These are phyloP conservation scores for Dictyostelium intermedium DNA, from an alignment of 78 protist species.

Conservation along the genomic window DNA sequence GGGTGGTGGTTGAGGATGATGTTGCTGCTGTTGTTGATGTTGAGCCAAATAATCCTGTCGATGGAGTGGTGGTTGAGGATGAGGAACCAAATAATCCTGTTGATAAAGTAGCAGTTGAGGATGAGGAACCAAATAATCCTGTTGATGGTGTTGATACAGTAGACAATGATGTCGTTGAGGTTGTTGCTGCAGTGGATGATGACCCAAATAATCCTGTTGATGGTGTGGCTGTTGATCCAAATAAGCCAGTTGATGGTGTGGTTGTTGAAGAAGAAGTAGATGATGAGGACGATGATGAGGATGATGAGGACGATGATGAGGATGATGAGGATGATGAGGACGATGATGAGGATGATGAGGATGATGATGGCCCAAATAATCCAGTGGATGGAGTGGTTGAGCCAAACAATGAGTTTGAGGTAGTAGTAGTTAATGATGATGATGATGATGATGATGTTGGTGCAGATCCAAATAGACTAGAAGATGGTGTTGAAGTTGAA, in stretches of 20 bases:
- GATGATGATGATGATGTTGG: not conserved
- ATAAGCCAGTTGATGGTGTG: constrained; percentile 8
- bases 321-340: not conserved
- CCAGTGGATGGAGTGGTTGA: not conserved
- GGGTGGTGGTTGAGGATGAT: not conserved
- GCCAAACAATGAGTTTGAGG: not conserved
- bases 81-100: not conserved
- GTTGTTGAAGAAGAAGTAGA: not conserved
- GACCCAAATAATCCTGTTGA: constrained; percentile 11
- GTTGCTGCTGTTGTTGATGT: not conserved
- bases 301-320: not conserved
- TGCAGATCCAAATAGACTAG: not conserved
- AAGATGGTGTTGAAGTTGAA: not conserved
- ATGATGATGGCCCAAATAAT: not conserved
- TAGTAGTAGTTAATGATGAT: not conserved
- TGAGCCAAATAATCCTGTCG: not conserved
- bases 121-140: not conserved
- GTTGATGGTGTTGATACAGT: not conserved
- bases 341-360: not conserved
- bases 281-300: not conserved
- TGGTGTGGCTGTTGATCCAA: not conserved
- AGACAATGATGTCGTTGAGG: no score
- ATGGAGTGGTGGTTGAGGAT: not conserved
- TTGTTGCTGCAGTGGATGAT: no score
- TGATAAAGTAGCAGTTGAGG: not conserved